Evolutionary conservation across 352 stramenopile species (phyloP), one percentile per base, ranked within the genome.

Genomic region (Globisporangium rhizosaccharum): DNA sequence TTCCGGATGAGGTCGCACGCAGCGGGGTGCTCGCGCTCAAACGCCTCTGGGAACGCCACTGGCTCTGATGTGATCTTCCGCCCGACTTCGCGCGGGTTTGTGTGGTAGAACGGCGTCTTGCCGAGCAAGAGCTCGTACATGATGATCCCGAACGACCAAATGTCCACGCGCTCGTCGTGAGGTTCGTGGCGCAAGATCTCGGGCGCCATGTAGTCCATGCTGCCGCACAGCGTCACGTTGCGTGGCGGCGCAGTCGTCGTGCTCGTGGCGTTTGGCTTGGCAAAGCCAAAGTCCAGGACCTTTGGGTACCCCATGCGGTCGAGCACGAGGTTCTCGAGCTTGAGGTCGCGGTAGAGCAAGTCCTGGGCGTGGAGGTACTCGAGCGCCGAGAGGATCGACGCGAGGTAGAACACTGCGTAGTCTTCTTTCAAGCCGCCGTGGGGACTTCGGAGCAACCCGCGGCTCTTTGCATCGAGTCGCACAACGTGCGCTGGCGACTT

Each of bases 331-430:
- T 96, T 97, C 65, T 97, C 88, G 10, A 90, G 77, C 66, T 97
- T 97, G n/a, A 97, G 67, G 63, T 96, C 89, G 10, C 88, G 85
- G 54, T 96, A 96, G 30, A 96, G 70, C 62, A 90, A 69, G 23
- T 68, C 75, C 37, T 85, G 61, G 6, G 64, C 70, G 59, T 95
- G 85, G 20, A 96, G 65, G 45, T 92, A 93, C 66, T 85, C 71
- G 36, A 92, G 65, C 15, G 77, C 90, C 45, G 76, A 76, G 18
- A 87, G 63, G 59, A 98, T 94, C 62, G 96, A 95, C 3, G 80
- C 82, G 8, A 94, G 70, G 59, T 98, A 98, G 66, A 98, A 98
- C 20, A 73, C 70, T 0, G 79, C 75, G 51, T 82, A 67, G 50
- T 85, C 63, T 44, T 88, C 71, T 26, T 78, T 69, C n/a, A 90